Percentiles rank a stretch among this genome's conserved stretches.
These are phyloP conservation scores for Triadica sebifera DNA, from an alignment of 345 rosid species.

Conservation along the genomic window DNA sequence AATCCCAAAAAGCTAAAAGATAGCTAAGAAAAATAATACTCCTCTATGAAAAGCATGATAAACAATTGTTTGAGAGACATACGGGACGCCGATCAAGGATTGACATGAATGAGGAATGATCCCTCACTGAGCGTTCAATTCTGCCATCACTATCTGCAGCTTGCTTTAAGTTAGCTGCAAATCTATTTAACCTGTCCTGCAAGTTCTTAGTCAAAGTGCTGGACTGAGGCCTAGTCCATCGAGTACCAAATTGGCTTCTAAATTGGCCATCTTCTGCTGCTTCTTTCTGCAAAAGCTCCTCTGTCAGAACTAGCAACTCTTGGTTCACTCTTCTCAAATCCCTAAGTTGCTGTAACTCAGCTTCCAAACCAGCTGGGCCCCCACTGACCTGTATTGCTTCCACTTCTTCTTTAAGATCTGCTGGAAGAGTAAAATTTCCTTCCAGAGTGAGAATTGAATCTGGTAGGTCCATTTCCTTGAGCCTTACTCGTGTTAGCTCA, in stretches of 20 bases:
- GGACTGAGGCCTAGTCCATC: slow-evolving; percentile 99
- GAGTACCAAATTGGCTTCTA: slow-evolving; percentile 95
- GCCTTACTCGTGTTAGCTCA: slow-evolving; percentile 87
- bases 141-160: slow-evolving; percentile 94
- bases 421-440: slow-evolving; percentile 66
- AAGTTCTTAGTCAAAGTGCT: slow-evolving; percentile 90
- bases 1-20: no score
- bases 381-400: slow-evolving; percentile 96
- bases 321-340: slow-evolving; percentile 94
- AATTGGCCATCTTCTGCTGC: slow-evolving; percentile 90
- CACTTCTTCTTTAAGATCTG: slow-evolving; percentile 82
- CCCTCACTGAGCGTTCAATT: slow-evolving; percentile 93
- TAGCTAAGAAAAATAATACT: background rate
- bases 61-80: slow-evolving; percentile 24
- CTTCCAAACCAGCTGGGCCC: slow-evolving; percentile 88
- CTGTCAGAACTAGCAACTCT: slow-evolving; percentile 84
- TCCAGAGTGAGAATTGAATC: slow-evolving; percentile 91
- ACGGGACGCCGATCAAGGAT: slow-evolving; percentile 91
- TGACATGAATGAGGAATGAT: slow-evolving; percentile 71
- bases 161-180: slow-evolving; percentile 95
- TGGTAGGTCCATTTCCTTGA: slow-evolving; percentile 98
- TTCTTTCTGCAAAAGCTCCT: slow-evolving; percentile 96
- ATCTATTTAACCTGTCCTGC: slow-evolving; percentile 88
- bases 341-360: slow-evolving; percentile 85
- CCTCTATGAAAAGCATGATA: background rate